Conservation (phyloP, 2,329 filamentous ascomycete species). For the Penicillium sp. region DNA sequence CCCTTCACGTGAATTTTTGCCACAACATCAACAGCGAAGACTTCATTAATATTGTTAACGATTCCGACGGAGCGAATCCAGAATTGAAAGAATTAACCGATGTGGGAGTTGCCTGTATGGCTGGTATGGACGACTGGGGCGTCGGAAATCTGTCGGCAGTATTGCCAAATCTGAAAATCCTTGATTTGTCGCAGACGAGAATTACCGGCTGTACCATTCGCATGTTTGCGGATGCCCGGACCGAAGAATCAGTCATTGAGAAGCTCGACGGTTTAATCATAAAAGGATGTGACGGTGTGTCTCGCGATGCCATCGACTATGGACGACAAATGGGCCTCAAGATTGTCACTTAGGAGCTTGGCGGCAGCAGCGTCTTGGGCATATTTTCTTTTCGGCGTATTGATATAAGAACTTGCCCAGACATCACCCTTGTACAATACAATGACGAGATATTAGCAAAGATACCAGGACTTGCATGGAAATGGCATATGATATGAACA, state of each 20-base stretch:
- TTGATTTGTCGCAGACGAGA: constrained; percentile 34
- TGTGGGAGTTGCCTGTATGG: constrained; percentile 29
- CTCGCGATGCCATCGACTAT: constrained; percentile 35
- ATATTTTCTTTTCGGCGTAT: not conserved
- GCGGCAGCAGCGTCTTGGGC: too few species aligned
- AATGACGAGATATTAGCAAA: not conserved
- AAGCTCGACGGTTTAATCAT: constrained; percentile 28
- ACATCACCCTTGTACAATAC: not conserved
- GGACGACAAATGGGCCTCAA: constrained; percentile 30
- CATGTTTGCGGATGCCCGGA: constrained; percentile 27
- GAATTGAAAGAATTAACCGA: constrained; percentile 24
- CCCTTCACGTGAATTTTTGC: constrained; percentile 30
- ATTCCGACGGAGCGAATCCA: not conserved
- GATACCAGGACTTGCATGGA: too few species aligned
- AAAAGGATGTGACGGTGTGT: constrained; percentile 30
- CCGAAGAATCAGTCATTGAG: constrained; percentile 2
- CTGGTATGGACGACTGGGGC: constrained; percentile 26
- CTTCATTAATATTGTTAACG: constrained; percentile 14
- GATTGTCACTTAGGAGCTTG: constrained; percentile 18
- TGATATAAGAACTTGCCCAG: not conserved
- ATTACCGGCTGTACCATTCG: constrained; percentile 38
- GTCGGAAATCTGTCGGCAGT: constrained; percentile 17
- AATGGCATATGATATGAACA: not conserved
- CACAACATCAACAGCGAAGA: constrained; percentile 16
- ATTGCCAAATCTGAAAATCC: constrained; percentile 30